These are phyloP conservation scores for Fraxinus floribunda DNA, from an alignment of 305 asterid genomes.

Conservation along the genomic window DNA sequence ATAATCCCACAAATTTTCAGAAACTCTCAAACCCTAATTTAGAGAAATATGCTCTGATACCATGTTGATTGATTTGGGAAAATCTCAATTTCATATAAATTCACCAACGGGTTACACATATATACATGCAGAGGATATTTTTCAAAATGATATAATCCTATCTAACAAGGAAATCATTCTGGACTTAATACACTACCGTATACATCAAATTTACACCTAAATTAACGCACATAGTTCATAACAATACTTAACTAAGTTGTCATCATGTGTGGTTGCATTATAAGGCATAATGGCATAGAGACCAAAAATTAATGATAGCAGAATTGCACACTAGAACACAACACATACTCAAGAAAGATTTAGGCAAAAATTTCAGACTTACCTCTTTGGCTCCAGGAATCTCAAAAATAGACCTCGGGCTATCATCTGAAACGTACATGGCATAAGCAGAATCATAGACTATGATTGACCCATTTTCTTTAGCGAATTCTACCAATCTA, in stretches of 20 bases:
- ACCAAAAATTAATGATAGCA: not conserved
- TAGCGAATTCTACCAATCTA: conserved; percentile 81
- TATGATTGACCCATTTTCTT: conserved; percentile 84
- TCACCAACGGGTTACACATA: not conserved
- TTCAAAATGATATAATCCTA: not conserved
- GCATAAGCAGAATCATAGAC: conserved; percentile 97
- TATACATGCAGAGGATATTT: not conserved
- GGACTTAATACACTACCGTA: not conserved
- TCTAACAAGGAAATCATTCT: not conserved
- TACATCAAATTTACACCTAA: not conserved
- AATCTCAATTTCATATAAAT: not conserved
- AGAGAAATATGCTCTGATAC: not conserved
- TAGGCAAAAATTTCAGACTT: conserved; percentile 10
- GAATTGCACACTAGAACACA: not conserved
- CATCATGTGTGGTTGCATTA: not conserved
- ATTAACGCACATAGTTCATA: not conserved
- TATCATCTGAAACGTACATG: conserved; percentile 87
- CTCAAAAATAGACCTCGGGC: conserved; percentile 88
- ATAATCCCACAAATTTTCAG: not conserved
- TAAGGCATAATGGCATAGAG: not conserved
- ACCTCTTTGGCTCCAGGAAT: conserved; percentile 99
- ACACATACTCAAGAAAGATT: not conserved
- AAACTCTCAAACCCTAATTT: not conserved
- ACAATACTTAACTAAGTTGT: not conserved
- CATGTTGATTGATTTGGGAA: not conserved